Evolutionary conservation across 305 asterid genomes (phyloP).

Genomic region (Plantago lanceolata): DNA sequence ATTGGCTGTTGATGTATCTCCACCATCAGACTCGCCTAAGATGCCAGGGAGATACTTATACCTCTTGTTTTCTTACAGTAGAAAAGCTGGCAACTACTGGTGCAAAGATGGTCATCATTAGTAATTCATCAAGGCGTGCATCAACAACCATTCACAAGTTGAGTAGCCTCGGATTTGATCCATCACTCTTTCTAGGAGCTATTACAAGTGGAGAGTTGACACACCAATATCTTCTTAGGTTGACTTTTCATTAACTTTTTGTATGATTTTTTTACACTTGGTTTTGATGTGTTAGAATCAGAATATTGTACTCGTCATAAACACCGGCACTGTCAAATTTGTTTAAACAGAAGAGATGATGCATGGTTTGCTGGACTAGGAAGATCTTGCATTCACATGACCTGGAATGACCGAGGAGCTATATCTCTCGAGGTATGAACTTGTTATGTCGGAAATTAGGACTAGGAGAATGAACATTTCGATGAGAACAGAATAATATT

Average conservation of each 20-base stretch:
- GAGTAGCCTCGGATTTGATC: conserved; percentile 77
- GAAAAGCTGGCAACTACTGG: conserved; percentile 74
- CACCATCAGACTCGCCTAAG: too few species aligned
- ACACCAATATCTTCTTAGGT: conserved; percentile 80
- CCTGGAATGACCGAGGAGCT: conserved; percentile 92
- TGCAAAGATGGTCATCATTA: conserved; percentile 84
- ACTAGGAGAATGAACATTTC: too few species aligned
- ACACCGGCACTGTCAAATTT: conserved; percentile 20
- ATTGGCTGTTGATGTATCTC: conserved; percentile 10
- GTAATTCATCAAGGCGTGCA: conserved; percentile 94
- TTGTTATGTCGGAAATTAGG: not conserved
- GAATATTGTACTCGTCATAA: conserved; percentile 5
- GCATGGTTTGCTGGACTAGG: conserved; percentile 86
- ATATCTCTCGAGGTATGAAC: conserved; percentile 79
- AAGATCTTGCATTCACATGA: conserved; percentile 81
- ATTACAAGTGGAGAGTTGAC: conserved; percentile 95
- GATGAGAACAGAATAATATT: too few species aligned
- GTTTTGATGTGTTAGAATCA: conserved; percentile 7
- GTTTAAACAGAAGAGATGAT: conserved; percentile 61
- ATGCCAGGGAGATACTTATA: too few species aligned
- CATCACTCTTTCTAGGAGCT: conserved; percentile 78
- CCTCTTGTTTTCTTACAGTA: conserved; percentile 37
- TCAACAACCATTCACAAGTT: conserved; percentile 75
- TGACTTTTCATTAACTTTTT: conserved; percentile 7
- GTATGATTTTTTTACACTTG: not conserved